Conservation (phyloP, 148 eudicot species). For the Camellia japonica region DNA sequence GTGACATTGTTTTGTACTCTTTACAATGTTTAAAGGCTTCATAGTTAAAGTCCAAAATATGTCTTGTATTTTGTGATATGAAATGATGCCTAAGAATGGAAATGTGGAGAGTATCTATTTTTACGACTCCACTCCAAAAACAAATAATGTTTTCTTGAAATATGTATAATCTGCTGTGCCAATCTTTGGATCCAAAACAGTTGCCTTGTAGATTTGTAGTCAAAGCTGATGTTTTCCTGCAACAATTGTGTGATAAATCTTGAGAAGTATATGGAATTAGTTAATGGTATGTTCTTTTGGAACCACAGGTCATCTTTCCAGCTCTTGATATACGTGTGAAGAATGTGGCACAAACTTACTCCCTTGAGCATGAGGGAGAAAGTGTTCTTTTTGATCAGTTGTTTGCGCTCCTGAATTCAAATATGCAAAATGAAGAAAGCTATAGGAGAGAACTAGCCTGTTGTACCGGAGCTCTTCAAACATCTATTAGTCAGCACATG, state of each 20-base stretch:
- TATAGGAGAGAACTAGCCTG: slow-evolving; percentile 88
- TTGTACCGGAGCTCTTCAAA: slow-evolving; percentile 89
- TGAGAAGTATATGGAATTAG: not conserved
- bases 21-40: not conserved
- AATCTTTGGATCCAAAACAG: slow-evolving; percentile 4
- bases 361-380: slow-evolving; percentile 97
- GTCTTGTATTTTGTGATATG: not conserved
- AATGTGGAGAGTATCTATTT: not conserved
- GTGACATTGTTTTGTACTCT: too few relatives aligned
- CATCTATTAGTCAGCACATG: slow-evolving; percentile 97
- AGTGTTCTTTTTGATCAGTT: slow-evolving; percentile 86
- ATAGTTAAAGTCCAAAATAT: not conserved
- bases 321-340: slow-evolving; percentile 97
- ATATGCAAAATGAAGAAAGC: slow-evolving; percentile 63
- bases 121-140: not conserved
- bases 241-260: not conserved
- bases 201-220: not conserved
- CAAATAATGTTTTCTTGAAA: slow-evolving; percentile 1
- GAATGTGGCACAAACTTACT: slow-evolving; percentile 95
- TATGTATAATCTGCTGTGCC: not conserved
- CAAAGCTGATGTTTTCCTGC: not conserved
- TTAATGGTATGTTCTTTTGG: slow-evolving; percentile 3
- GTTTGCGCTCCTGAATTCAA: slow-evolving; percentile 60
- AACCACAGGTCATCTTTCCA: slow-evolving; percentile 84
- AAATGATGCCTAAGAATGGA: not conserved